These are phyloP conservation scores for Plectranthus barbatus DNA, from an alignment of 257 asterid species.

Conservation along the genomic window DNA sequence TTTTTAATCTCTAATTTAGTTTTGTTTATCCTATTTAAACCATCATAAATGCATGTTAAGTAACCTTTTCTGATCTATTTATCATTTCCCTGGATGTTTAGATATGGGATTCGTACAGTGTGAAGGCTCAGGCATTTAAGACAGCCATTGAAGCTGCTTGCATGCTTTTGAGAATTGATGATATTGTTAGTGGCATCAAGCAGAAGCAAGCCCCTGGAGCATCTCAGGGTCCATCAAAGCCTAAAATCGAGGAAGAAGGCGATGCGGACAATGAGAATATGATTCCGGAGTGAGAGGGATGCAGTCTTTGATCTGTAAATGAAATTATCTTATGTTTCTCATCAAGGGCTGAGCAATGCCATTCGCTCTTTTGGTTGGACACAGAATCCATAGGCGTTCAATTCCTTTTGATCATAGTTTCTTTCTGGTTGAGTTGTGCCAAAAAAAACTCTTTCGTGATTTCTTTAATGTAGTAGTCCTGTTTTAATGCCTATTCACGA, in stretches of 20 bases:
- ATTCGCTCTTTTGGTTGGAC: slow-evolving; percentile 10
- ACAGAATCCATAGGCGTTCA: too few relatives aligned
- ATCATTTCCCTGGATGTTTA: slow-evolving; percentile 18
- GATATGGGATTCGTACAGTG: slow-evolving; percentile 97
- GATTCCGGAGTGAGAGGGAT: slow-evolving; percentile 66
- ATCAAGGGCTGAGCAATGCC: background rate
- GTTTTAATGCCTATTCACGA: too few relatives aligned
- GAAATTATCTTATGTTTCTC: slow-evolving; percentile 1
- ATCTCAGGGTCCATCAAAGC: slow-evolving; percentile 58
- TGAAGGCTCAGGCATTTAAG: slow-evolving; percentile 89
- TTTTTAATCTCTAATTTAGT: background rate
- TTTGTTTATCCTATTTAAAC: background rate
- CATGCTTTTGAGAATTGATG: slow-evolving; percentile 94
- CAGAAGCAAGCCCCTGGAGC: slow-evolving; percentile 72
- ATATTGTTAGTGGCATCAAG: slow-evolving; percentile 91
- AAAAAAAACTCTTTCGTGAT: too few relatives aligned
- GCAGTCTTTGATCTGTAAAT: slow-evolving; percentile 14
- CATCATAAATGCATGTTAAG: background rate
- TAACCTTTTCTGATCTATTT: too few relatives aligned
- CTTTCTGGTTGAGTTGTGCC: background rate
- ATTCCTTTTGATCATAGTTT: background rate
- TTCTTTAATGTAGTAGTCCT: too few relatives aligned
- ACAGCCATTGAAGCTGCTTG: slow-evolving; percentile 95
- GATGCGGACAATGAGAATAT: slow-evolving; percentile 85
- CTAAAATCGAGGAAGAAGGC: slow-evolving; percentile 66